phyloP scores from a whole-genome alignment of 257 asterid genomes.

The Salvia hispanica region DNA sequence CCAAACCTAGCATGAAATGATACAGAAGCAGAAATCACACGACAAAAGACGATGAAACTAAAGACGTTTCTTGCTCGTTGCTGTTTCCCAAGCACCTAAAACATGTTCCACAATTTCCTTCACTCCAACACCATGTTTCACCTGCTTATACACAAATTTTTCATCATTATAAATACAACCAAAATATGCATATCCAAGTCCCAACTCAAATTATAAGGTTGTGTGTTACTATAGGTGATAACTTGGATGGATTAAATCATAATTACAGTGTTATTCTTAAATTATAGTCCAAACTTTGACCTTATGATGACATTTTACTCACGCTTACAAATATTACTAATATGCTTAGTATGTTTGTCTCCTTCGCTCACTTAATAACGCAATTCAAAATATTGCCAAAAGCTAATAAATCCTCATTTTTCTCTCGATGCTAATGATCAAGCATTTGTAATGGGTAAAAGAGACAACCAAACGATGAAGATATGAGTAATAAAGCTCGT shows the following conservation, averaged over 20 bases:
- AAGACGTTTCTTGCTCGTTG: conserved; percentile 62
- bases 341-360: too few species aligned
- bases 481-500: background rate
- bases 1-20: background rate
- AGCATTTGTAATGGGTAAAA: background rate
- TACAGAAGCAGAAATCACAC: background rate
- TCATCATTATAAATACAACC: background rate
- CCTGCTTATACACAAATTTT: conserved; percentile 48
- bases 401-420: background rate
- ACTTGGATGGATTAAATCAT: too few species aligned
- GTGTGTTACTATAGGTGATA: too few species aligned
- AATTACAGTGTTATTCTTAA: too few species aligned
- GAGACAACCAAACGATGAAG: background rate
- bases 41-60: conserved; percentile 31
- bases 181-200: background rate
- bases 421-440: background rate
- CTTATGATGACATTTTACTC: too few species aligned
- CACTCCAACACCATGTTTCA: conserved; percentile 92
- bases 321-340: too few species aligned
- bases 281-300: too few species aligned
- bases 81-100: conserved; percentile 78
- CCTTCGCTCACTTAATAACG: too few species aligned
- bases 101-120: conserved; percentile 70
- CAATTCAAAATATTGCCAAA: background rate
- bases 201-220: too few species aligned